Evolutionary conservation across 108 stramenopile genomes (phyloP), one percentile per base, ranked within the genome.

Genomic region (Chaetoceros tenuissimus): DNA sequence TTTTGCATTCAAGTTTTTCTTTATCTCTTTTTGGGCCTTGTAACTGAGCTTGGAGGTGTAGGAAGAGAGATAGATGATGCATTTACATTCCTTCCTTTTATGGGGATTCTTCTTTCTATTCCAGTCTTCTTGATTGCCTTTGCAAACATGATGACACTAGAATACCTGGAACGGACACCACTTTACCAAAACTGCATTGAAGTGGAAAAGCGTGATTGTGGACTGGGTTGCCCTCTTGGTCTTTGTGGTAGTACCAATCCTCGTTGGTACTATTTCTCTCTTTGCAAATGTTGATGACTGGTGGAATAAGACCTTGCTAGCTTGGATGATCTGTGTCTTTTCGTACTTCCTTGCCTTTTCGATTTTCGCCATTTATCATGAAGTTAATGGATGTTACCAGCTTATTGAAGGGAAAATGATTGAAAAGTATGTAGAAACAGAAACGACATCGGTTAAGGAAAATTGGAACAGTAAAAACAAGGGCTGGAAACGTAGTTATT

Each of bases 1-100:
- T 81, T 85, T 40, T 80, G 80, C 46, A 60, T 81, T 43, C 75
- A 85, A 53, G 51, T 85, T 2, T 31, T 85, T 1, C 54, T 85
- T 3, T 76, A 78, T 55, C 51, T 81, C 27, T 62, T 78, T 16
- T 55, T 85, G 23, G 78, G 76, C 24, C 46, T 81, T 5, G 73
- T 73, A 18, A 63, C 71, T 28, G 67, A 73, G 22, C 29, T 63
- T 21, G 66, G 64, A 44, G 45, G 51, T 19, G 66, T 65, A 3
- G 45, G 28, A 24, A 18, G 23, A 0, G 58, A 60, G 18, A n/a
- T n/a, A n/a, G n/a, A n/a, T n/a, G 21, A 23, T 0, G 24, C 52
- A 3, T 19, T 74, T 0, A 30, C 55, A 23, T 27, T 19, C 5
- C 19, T 56, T 0, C 25, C 31, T 2, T 27, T 74, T 3, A 26